phyloP scores from a whole-genome alignment of 1,284 basidiomycete species.

The Xerocomus nothofagi region DNA sequence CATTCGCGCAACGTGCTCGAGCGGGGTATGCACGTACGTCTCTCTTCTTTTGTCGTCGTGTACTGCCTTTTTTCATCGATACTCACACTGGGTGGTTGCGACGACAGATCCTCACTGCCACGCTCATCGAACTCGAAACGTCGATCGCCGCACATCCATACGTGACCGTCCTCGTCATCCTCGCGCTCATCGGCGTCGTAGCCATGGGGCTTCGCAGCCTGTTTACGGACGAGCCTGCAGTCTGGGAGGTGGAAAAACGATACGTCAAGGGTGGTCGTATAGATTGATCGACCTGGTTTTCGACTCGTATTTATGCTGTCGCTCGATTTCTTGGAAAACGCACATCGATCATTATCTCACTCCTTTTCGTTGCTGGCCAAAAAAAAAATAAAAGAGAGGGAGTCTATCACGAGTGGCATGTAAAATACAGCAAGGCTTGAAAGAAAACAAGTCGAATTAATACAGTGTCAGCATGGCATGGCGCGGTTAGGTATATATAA shows the following conservation, averaged over 20 bases:
- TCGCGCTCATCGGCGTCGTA: constrained; percentile 12
- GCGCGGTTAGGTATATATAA: too few relatives aligned
- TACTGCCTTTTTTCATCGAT: constrained; percentile 9
- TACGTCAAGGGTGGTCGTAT: constrained; percentile 18
- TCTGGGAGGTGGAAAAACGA: constrained; percentile 20
- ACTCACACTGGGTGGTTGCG: too few relatives aligned
- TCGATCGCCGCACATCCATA: constrained; percentile 27
- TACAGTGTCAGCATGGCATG: too few relatives aligned
- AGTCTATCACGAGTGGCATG: too few relatives aligned
- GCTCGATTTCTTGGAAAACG: too few relatives aligned
- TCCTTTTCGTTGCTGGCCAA: too few relatives aligned
- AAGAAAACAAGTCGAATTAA: too few relatives aligned
- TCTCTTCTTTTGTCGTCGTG: not conserved
- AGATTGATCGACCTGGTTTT: not conserved
- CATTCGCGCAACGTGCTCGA: constrained; percentile 72
- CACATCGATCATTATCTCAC: too few relatives aligned
- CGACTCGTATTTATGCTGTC: too few relatives aligned
- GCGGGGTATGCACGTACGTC: constrained; percentile 62
- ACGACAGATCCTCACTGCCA: constrained; percentile 23
- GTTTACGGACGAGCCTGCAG: constrained; percentile 16
- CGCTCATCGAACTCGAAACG: constrained; percentile 11
- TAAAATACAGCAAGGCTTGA: too few relatives aligned
- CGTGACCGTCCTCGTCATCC: constrained; percentile 8
- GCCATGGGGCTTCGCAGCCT: constrained; percentile 13
- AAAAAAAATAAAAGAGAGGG: too few relatives aligned